Conservation (phyloP, 2,329 filamentous ascomycete genomes). For the Fusarium continuum region DNA sequence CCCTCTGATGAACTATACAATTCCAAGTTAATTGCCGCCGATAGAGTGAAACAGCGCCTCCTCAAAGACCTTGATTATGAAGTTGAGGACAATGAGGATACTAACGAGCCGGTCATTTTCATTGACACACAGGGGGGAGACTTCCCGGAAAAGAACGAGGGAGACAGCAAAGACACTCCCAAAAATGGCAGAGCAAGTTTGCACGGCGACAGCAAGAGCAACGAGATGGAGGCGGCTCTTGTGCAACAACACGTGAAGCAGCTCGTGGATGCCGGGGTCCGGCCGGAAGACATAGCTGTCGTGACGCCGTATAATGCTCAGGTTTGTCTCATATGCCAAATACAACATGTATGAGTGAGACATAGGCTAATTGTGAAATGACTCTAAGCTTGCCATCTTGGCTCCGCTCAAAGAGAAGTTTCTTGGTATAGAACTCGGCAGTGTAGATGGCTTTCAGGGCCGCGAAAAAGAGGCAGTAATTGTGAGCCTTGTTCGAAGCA, state of each 20-base stretch:
- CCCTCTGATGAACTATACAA: constrained; percentile 91
- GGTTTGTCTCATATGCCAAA: constrained; percentile 53
- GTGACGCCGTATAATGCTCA: constrained; percentile 98
- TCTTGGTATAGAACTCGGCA: constrained; percentile 90
- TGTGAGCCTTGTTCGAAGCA: constrained; percentile 93
- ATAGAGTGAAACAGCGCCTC: constrained; percentile 77
- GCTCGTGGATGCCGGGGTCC: constrained; percentile 82
- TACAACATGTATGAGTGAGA: constrained; percentile 6
- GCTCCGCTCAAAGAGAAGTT: constrained; percentile 83
- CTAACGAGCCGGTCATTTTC: constrained; percentile 86
- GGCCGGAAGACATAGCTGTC: constrained; percentile 85
- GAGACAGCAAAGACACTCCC: constrained; percentile 64
- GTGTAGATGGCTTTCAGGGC: constrained; percentile 96
- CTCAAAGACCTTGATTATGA: constrained; percentile 81
- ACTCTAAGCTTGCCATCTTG: constrained; percentile 74
- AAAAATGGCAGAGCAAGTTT: constrained; percentile 58
- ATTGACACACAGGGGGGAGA: constrained; percentile 97
- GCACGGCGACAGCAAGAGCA: constrained; percentile 78
- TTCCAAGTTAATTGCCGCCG: constrained; percentile 80
- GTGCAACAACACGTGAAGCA: constrained; percentile 80
- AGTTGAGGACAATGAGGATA: constrained; percentile 84
- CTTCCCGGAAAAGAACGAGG: constrained; percentile 84
- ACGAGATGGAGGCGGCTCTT: constrained; percentile 86
- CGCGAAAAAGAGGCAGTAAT: constrained; percentile 96
- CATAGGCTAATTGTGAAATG: constrained; percentile 32